These are phyloP conservation scores for Eucalyptus polyanthemos DNA, from an alignment of 345 rosid genomes.

Conservation along the genomic window DNA sequence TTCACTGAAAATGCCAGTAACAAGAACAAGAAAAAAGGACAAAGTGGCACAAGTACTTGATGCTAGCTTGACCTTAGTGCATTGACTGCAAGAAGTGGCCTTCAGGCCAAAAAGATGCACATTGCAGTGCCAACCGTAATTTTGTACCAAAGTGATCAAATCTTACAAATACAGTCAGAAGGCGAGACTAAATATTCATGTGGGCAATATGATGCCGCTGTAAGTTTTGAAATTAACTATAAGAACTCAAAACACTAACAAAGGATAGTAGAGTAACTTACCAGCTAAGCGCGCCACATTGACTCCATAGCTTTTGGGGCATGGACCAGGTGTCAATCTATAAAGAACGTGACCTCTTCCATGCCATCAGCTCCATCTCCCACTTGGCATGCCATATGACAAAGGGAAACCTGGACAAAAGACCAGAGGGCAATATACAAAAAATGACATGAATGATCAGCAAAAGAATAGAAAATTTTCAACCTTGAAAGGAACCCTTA, in stretches of 20 bases:
- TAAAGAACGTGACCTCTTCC: conserved; percentile 85
- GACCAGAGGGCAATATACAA: background rate
- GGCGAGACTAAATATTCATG: background rate
- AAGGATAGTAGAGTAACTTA: conserved; percentile 4
- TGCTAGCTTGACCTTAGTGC: background rate
- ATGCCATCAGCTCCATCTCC: conserved; percentile 54
- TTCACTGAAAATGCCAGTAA: background rate
- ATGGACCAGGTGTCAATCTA: conserved; percentile 67
- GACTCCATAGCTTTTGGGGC: conserved; percentile 97
- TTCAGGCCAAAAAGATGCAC: background rate
- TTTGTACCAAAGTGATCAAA: background rate
- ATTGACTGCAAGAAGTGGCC: background rate
- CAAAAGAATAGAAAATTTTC: background rate
- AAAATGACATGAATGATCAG: background rate
- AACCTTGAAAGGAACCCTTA: background rate
- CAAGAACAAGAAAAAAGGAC: background rate
- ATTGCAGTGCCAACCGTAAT: background rate
- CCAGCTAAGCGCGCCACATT: conserved; percentile 98
- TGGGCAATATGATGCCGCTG: background rate
- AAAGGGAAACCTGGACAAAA: conserved; percentile 59
- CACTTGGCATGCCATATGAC: conserved; percentile 89
- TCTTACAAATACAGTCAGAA: background rate
- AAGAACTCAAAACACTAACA: background rate
- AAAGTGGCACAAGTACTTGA: background rate
- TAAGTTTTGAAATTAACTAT: background rate